Base-by-base conservation (phyloP, 2,329 filamentous ascomycete genomes). In the Colletotrichum falcatum region DNA sequence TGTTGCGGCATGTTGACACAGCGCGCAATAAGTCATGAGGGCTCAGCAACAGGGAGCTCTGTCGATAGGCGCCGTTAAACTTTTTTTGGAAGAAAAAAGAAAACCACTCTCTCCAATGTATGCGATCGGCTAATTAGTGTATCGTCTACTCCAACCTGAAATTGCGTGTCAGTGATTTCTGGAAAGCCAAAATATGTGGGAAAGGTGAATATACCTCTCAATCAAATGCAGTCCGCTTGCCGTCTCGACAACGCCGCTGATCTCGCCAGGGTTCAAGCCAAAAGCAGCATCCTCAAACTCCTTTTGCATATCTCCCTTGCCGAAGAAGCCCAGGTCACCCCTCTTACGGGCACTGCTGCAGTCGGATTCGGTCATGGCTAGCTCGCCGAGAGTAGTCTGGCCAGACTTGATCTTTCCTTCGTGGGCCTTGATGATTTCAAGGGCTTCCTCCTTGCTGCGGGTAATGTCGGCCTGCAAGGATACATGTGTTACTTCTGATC, bases 251-350 rank as follows among this genome's bases (percentile, higher is more conserved):
- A 98, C 87, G 56, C 88, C 86, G 82, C 95, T 98, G 78, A 98
- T 90, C 82, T 98, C 89, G 42, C 94, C 95, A 2, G 92, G 91
- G 81, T 95, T 88, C 65, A 99, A 86, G n/a, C 88, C 91, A 83
- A 99, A 99, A 1, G 96, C 92, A 5, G 95, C 95, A 66, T 98
- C 94, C 83, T 99, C 96, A 78, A 99, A 99, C 83, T 98, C 95
- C 85, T 95, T 95, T 81, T 99, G 96, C 96, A 99, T 99, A 78
- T 98, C 95, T 35, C 94, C 94, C 77, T 88, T 91, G 66, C 94
- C 95, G 81, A 99, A 99, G 82, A 95, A 97, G 26, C 96, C 96
- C 84, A 99, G 84, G 80, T 99, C 96, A 67, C 96, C 96, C 74
- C 91, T 90, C 88, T 98, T 99, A 76, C 94, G 90, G 37, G 96